Evolutionary conservation across 768 basidiomycete genomes (phyloP), one percentile per base, ranked within the genome.

Genomic region (Lactifluus rugatus): DNA sequence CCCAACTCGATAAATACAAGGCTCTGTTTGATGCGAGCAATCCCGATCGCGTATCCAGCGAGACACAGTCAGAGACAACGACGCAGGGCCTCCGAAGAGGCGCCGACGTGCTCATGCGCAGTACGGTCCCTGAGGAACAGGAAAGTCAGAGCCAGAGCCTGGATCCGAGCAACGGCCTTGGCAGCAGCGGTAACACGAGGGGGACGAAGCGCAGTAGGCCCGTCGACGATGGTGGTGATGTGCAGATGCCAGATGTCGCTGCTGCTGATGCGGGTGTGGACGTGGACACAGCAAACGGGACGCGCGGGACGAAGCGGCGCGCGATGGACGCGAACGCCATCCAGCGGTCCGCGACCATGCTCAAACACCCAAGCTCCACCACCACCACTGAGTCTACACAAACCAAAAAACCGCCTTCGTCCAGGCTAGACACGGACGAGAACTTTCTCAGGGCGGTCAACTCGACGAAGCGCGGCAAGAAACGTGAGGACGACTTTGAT

Each of bases 381-480:
- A 34, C 34, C 34, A 34, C 32, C 32, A 34, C 32, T 11, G 28
- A 5, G 3, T 31, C 28, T 31, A 39, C 36, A 4, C 54, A 60
- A n/a, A 50, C 14, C 53, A 6, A 16, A 16, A 39, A 39, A 17
- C 14, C 32, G 11, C 26, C 21, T 10, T 31, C 6, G 9, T 45
- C 34, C 23, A 62, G 56, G 48, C 51, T 58, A 2, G 86, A 89
- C 65, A 81, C 75, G 13, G 86, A 88, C 60, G 71, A 71, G 5
- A 77, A 75, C 0, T 87, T 88, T 65, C 70, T 88, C 28, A 83
- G 79, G 57, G 86, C 86, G 0, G 71, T 88, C 36, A 85, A 86
- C 11, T 85, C 84, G 1, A 83, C 73, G 8, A 87, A 84, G 62
- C 76, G 76, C n/a, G 82, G 80, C 5, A 85, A 83, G 72, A 82